phyloP scores from a whole-genome alignment of 148 eudicot genomes.

The Cornus kousa region DNA sequence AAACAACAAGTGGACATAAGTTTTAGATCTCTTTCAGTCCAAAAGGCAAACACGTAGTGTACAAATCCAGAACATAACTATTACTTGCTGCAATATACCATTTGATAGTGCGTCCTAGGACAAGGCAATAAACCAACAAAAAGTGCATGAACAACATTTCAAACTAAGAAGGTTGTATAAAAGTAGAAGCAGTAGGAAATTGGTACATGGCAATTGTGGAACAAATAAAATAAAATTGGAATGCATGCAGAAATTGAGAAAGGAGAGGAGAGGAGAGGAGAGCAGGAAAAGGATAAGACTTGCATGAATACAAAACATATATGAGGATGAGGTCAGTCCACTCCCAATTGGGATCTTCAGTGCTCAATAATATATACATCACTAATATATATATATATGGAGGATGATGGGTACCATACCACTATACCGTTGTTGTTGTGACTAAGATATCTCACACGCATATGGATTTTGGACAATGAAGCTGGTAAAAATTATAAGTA shows the following conservation, averaged over 20 bases:
- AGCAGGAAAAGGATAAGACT: neutral
- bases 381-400: too few species aligned
- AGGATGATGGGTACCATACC: too few species aligned
- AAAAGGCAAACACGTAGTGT: neutral
- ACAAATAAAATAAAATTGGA: neutral
- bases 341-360: neutral
- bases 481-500: too few species aligned
- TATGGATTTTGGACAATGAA: too few species aligned
- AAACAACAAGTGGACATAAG: neutral
- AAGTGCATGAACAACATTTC: neutral
- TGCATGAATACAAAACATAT: slow-evolving; percentile 1
- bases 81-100: too few species aligned
- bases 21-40: neutral
- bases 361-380: neutral
- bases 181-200: too few species aligned
- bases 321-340: neutral
- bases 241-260: neutral
- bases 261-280: neutral
- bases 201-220: neutral
- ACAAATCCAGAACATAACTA: neutral
- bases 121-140: neutral
- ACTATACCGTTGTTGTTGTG: too few species aligned
- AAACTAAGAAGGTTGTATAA: neutral
- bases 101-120: too few species aligned
- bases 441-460: too few species aligned